Conservation (phyloP, 371 early-diverging fungal species). For the Thermomucor indicae-seudaticae region DNA sequence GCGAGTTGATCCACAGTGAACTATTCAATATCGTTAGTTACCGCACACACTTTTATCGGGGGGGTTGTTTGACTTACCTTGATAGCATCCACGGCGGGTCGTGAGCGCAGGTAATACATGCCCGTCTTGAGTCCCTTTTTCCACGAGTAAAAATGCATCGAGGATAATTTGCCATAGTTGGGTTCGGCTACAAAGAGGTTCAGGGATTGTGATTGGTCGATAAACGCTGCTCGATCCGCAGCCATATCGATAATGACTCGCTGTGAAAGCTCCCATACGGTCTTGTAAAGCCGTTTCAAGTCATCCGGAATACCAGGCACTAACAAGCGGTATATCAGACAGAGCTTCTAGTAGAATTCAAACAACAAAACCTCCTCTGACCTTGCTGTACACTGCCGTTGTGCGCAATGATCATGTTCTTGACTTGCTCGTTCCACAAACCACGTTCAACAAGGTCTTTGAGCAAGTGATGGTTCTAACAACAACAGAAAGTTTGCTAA, state of each 20-base stretch:
- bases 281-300: constrained; percentile 94
- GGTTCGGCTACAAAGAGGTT: constrained; percentile 96
- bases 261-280: constrained; percentile 97
- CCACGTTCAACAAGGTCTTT: constrained; percentile 91
- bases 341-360: neutral
- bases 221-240: constrained; percentile 93
- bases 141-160: constrained; percentile 99
- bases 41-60: neutral
- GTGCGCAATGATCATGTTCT: constrained; percentile 94
- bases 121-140: constrained; percentile 98
- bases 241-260: constrained; percentile 78
- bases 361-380: neutral
- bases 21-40: neutral
- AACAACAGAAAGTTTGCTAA: neutral
- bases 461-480: constrained; percentile 84
- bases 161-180: constrained; percentile 89
- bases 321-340: too few species aligned
- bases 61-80: constrained; percentile 43
- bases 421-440: constrained; percentile 94
- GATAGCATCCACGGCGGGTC: constrained; percentile 97
- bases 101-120: constrained; percentile 98
- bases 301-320: constrained; percentile 80
- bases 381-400: constrained; percentile 86
- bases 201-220: constrained; percentile 97
- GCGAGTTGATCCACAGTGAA: constrained; percentile 49